Evolutionary conservation across 495 filamentous ascomycete species (phyloP), one percentile per base, ranked within the genome.

Genomic region (Elasticomyces elasticus): DNA sequence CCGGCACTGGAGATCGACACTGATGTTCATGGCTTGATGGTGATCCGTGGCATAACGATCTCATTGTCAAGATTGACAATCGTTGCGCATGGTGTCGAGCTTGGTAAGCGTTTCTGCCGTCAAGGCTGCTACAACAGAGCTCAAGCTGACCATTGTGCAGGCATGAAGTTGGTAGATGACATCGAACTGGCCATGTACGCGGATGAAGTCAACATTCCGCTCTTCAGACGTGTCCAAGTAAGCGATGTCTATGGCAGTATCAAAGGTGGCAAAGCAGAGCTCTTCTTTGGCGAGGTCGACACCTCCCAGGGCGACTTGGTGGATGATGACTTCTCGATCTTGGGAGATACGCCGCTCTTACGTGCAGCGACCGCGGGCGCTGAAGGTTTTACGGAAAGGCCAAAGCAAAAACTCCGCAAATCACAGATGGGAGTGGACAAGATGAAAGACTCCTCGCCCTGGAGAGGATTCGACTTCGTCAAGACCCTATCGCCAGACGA

Each of bases 1-100:
- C 69, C 69, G 3, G 69, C 66, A 1, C 48, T 72, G 40, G 69
- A 72, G 50, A 66, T 72, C 33, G 69, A 72, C 42, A 70, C 63
- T 0, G 68, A 70, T 27, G 64, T 67, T 1, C 55, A 66, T 35
- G 67, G 67, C 5, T 51, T 72, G 22, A 58, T 72, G 40, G 65
- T 69, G 5, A 51, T 72, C 25, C 56, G 69, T 19, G 69, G 69
- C 0, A 28, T 68, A 22, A 68, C 67, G 0, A 65, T 71, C 25
- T 67, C 63, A 10, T 54, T 70, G 2, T 66, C 65, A 12, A 66
- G 40, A 1, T 48, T 72, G 5, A 64, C 58, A 4, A 53, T 64
- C 33, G 59, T 66, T 10, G 66, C 64, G 0, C 66, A 70, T 57
- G 67, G 69, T 4, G 52, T 68, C n/a, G 67, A 71, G 35, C 65